These are phyloP conservation scores for Elaeagnus macrophylla DNA, from an alignment of 306 rosid genomes.

Conservation along the genomic window DNA sequence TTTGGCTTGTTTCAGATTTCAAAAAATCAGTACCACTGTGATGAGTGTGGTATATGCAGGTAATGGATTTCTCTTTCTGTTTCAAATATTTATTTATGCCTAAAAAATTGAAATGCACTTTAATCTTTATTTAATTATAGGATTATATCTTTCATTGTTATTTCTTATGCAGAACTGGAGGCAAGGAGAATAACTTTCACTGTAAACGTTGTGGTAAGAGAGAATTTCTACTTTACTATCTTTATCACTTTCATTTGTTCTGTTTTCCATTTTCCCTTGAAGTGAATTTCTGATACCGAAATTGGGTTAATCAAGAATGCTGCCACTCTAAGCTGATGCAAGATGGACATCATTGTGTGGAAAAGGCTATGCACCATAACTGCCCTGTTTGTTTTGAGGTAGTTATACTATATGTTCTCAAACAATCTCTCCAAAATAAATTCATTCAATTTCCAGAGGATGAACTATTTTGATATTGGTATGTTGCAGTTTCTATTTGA, in stretches of 20 bases:
- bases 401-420: background rate
- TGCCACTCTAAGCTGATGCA: conserved; percentile 53
- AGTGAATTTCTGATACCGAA: conserved; percentile 1
- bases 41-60: conserved; percentile 78
- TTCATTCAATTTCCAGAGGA: background rate
- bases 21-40: conserved; percentile 56
- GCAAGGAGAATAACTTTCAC: conserved; percentile 52
- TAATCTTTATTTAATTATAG: background rate
- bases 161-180: conserved; percentile 43
- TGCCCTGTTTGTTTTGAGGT: conserved; percentile 85
- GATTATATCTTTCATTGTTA: background rate
- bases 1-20: conserved; percentile 30
- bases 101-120: background rate
- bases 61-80: background rate
- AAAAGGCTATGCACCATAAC: conserved; percentile 69
- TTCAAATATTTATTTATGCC: background rate
- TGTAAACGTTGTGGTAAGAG: conserved; percentile 53
- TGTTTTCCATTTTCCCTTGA: background rate
- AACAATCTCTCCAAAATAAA: background rate
- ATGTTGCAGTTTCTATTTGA: conserved; percentile 54
- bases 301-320: conserved; percentile 35
- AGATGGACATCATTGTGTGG: conserved; percentile 52
- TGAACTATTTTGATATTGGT: background rate
- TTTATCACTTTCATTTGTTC: background rate
- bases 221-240: too few species aligned